Evolutionary conservation across 805 yeast genomes (phyloP).

Genomic region (Metschnikowia vanudenii): DNA sequence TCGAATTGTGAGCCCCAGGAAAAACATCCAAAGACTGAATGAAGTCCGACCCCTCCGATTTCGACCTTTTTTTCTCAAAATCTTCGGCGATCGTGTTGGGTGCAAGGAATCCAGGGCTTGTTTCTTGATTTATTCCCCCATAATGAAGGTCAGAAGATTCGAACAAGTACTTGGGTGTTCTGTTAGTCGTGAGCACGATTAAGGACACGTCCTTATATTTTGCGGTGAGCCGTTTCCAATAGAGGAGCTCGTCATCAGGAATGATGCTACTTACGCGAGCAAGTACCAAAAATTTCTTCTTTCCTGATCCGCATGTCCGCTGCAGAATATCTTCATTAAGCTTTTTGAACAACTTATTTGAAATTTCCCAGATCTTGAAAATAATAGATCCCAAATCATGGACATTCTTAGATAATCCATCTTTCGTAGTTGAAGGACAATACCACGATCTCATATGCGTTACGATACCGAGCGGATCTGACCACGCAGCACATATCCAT

Average conservation of each 20-base stretch:
- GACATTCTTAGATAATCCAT: slow-evolving; percentile 13
- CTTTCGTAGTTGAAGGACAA: slow-evolving; percentile 23
- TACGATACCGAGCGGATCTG: slow-evolving; percentile 74
- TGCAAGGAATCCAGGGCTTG: not conserved
- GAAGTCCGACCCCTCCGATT: slow-evolving; percentile 15
- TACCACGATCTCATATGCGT: slow-evolving; percentile 67
- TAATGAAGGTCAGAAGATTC: slow-evolving; percentile 8
- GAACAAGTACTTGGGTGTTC: slow-evolving; percentile 48
- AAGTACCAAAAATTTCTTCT: slow-evolving; percentile 61
- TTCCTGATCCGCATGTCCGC: slow-evolving; percentile 38
- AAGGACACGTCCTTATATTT: slow-evolving; percentile 55
- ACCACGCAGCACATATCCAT: slow-evolving; percentile 89
- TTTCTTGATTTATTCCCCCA: slow-evolving; percentile 8
- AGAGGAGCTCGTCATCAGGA: slow-evolving; percentile 78
- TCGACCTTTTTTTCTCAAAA: not conserved
- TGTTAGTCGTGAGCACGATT: slow-evolving; percentile 67
- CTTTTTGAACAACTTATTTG: slow-evolving; percentile 42
- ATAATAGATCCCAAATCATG: slow-evolving; percentile 48
- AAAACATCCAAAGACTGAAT: slow-evolving; percentile 18
- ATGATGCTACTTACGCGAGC: slow-evolving; percentile 71
- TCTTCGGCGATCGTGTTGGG: slow-evolving; percentile 12
- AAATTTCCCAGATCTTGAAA: slow-evolving; percentile 64
- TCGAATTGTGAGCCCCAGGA: slow-evolving; percentile 17
- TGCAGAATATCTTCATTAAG: slow-evolving; percentile 34
- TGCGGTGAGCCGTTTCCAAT: slow-evolving; percentile 72